Conservation (phyloP, 768 basidiomycete genomes). For the Termitomyces sp. region DNA sequence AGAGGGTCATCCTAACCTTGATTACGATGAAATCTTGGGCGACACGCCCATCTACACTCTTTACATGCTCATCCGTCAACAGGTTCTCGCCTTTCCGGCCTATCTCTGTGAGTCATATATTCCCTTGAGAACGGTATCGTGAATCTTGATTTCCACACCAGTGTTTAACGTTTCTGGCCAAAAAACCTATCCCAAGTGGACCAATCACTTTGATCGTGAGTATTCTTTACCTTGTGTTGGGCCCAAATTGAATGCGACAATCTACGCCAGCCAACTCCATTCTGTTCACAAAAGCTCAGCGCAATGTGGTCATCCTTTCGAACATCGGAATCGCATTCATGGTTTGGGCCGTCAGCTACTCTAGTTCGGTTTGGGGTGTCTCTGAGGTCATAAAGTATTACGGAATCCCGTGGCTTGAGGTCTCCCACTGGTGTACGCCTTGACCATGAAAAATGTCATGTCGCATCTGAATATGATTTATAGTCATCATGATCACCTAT, state of each 20-base stretch:
- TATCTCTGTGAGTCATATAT: conserved; percentile 49
- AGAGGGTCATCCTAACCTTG: conserved; percentile 31
- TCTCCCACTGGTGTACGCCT: conserved; percentile 51
- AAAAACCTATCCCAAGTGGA: conserved; percentile 54
- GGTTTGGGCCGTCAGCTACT: conserved; percentile 35
- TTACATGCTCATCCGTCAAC: conserved; percentile 51
- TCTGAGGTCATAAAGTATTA: conserved; percentile 44
- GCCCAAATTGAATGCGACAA: neutral
- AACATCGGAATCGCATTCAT: conserved; percentile 53
- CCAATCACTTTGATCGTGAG: conserved; percentile 64
- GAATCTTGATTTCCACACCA: conserved; percentile 44
- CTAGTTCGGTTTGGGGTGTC: conserved; percentile 34
- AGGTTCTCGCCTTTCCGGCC: conserved; percentile 56
- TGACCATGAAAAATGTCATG: neutral
- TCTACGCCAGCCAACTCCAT: conserved; percentile 43
- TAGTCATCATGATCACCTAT: conserved; percentile 53
- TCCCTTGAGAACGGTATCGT: conserved; percentile 48
- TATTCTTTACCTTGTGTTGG: neutral
- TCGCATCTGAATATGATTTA: neutral
- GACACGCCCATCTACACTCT: conserved; percentile 61
- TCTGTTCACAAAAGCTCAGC: conserved; percentile 50
- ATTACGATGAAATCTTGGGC: conserved; percentile 54
- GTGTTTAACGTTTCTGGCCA: conserved; percentile 63
- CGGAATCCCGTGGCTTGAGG: conserved; percentile 50
- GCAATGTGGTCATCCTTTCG: conserved; percentile 49